Conservation (phyloP, 2,329 filamentous ascomycete species). For the Drechslerella coelobrocha region DNA sequence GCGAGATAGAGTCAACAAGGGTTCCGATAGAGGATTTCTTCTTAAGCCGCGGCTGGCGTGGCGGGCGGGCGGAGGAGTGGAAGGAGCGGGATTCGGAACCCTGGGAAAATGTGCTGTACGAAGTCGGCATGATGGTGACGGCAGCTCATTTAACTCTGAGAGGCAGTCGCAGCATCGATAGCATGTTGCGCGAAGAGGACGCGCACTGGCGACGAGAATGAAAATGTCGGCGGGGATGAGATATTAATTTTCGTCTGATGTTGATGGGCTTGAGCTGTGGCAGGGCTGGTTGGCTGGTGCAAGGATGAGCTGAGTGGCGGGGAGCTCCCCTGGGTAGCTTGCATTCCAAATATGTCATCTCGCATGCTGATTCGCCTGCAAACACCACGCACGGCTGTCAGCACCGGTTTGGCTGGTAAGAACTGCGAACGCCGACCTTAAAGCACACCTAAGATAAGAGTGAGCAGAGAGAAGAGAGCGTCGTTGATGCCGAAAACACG, state of each 20-base stretch:
- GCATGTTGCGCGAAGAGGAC: not conserved
- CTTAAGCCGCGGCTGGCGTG: constrained; percentile 30
- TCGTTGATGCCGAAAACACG: too few relatives aligned
- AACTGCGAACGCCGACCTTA: too few relatives aligned
- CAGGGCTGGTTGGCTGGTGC: too few relatives aligned
- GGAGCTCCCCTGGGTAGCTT: too few relatives aligned
- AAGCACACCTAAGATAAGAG: too few relatives aligned
- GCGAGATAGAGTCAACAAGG: constrained; percentile 38
- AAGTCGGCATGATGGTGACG: constrained; percentile 15
- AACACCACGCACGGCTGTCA: too few relatives aligned
- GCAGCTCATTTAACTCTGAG: not conserved
- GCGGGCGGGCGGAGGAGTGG: constrained; percentile 21
- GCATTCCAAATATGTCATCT: too few relatives aligned
- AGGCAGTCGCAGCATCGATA: not conserved
- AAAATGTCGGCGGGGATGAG: not conserved
- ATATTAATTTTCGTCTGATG: not conserved
- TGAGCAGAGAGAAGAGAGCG: too few relatives aligned
- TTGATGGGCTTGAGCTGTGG: not conserved
- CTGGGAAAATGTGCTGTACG: constrained; percentile 36
- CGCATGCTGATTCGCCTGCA: too few relatives aligned
- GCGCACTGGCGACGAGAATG: not conserved
- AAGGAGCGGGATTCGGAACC: constrained; percentile 37
- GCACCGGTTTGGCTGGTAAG: too few relatives aligned
- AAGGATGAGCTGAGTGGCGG: too few relatives aligned
- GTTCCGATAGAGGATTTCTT: constrained; percentile 44